phyloP scores from a whole-genome alignment of 2,329 filamentous ascomycete genomes.

The Neurospora sp. region DNA sequence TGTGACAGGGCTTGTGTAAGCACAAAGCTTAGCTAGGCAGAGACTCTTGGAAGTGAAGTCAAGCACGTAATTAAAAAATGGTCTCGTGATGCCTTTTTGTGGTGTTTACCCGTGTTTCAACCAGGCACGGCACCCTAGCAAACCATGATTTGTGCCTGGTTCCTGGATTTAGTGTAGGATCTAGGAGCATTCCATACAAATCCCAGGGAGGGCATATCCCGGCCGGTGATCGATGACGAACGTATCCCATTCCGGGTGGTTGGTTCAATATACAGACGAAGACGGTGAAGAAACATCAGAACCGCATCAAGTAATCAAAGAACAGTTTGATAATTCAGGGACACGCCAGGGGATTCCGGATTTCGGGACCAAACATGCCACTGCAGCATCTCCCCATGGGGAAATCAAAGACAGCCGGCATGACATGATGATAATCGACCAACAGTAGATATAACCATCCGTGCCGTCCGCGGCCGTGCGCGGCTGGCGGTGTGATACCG shows the following conservation, averaged over 20 bases:
- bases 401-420: neutral
- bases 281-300: neutral
- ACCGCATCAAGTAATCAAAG: no score
- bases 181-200: neutral
- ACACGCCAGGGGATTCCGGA: neutral
- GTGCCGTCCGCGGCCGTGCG: neutral
- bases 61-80: neutral
- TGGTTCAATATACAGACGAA: neutral
- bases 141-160: neutral
- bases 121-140: neutral
- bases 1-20: neutral
- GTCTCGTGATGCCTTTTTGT: neutral
- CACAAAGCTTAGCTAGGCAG: neutral
- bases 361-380: neutral
- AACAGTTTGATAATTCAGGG: neutral
- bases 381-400: neutral
- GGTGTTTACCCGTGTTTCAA: neutral
- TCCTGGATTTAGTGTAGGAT: neutral
- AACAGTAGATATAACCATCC: neutral
- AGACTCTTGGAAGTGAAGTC: neutral
- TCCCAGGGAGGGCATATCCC: neutral
- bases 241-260: neutral
- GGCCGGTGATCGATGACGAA: neutral
- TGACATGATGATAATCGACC: neutral
- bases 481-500: neutral